phyloP scores from a whole-genome alignment of 1,284 basidiomycete genomes.

The Cryptococcus sp. region DNA sequence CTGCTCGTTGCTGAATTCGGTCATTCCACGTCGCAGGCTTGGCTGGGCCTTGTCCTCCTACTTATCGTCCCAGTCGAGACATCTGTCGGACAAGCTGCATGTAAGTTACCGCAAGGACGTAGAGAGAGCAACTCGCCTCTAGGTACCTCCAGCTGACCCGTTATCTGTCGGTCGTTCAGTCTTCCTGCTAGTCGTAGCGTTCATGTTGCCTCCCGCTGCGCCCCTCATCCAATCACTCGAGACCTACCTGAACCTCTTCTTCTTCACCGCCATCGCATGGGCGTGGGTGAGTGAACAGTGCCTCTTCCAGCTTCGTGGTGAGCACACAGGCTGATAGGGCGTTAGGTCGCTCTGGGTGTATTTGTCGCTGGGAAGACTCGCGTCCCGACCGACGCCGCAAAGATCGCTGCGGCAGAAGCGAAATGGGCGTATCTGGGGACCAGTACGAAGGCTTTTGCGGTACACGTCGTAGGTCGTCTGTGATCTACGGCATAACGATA shows the following conservation, averaged over 20 bases:
- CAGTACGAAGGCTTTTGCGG: constrained; percentile 20
- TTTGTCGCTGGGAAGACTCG: constrained; percentile 37
- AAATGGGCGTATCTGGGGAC: constrained; percentile 24
- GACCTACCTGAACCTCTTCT: constrained; percentile 43
- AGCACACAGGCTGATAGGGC: background rate
- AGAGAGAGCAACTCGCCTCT: background rate
- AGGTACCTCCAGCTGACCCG: background rate
- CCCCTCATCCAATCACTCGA: constrained; percentile 48
- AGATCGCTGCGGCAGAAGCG: constrained; percentile 31
- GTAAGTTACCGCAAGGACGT: constrained; percentile 23
- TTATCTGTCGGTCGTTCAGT: constrained; percentile 22
- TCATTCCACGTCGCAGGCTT: constrained; percentile 29
- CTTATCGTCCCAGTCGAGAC: constrained; percentile 40
- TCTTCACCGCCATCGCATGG: constrained; percentile 46
- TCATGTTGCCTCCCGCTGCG: constrained; percentile 46
- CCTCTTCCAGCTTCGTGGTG: background rate
- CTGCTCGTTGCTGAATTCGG: background rate
- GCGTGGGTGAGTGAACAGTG: constrained; percentile 38
- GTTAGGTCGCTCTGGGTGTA: constrained; percentile 33
- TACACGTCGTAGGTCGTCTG: constrained; percentile 16
- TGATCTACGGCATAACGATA: constrained; percentile 7
- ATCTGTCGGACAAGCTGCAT: constrained; percentile 45
- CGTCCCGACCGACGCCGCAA: constrained; percentile 23
- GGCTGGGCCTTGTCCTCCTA: constrained; percentile 47
- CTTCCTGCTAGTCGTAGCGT: constrained; percentile 44